These are phyloP conservation scores for Ottelia alismoides DNA, from an alignment of 106 monocot species.

Conservation along the genomic window DNA sequence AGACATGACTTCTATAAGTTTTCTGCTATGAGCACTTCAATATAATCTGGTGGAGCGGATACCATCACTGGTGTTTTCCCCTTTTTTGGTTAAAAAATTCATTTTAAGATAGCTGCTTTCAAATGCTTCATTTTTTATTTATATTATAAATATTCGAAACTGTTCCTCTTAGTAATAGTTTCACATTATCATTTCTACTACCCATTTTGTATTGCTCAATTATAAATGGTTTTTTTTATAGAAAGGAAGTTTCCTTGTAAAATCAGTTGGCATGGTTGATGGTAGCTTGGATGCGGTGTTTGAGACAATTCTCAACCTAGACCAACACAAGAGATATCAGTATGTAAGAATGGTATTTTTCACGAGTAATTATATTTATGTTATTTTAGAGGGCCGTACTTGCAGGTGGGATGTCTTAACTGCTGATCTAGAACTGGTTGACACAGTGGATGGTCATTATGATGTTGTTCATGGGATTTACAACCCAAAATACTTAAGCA, in stretches of 20 bases:
- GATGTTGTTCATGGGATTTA: conserved; percentile 94
- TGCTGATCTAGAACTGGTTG: conserved; percentile 59
- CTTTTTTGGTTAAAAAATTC: too few relatives aligned
- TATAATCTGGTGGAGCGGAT: too few relatives aligned
- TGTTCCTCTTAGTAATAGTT: too few relatives aligned
- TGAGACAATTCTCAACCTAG: conserved; percentile 64
- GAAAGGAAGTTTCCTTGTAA: conserved; percentile 52
- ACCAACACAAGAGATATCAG: conserved; percentile 72
- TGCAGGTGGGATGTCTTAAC: conserved; percentile 94
- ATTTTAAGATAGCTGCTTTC: too few relatives aligned
- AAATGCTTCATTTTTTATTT: too few relatives aligned
- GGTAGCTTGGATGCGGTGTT: conserved; percentile 73
- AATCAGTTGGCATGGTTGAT: conserved; percentile 83
- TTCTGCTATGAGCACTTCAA: too few relatives aligned
- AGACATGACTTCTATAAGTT: too few relatives aligned
- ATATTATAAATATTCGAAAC: too few relatives aligned
- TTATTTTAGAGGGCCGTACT: not conserved
- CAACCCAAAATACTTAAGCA: conserved; percentile 45
- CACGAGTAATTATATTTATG: not conserved
- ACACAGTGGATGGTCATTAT: conserved; percentile 67
- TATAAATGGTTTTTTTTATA: too few relatives aligned
- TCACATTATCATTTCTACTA: too few relatives aligned
- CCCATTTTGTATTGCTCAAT: too few relatives aligned
- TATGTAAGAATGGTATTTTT: conserved; percentile 30
- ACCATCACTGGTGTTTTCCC: too few relatives aligned